Evolutionary conservation across 208 protist genomes (phyloP).

Genomic region (Wallacemonas collosoma): DNA sequence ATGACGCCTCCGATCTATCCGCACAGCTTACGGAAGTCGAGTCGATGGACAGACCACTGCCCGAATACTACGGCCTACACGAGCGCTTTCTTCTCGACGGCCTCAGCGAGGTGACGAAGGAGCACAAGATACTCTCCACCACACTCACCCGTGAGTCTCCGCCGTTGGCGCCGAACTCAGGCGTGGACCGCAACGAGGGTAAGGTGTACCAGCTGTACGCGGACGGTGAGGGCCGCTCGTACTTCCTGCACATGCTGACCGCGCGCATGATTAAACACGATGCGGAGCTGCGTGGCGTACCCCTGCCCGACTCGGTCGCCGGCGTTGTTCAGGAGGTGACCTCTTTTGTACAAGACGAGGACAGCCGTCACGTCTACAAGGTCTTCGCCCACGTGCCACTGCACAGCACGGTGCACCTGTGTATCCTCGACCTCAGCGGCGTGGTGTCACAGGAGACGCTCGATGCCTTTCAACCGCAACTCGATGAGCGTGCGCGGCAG

Average conservation of each 20-base stretch:
- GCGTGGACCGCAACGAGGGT: neutral
- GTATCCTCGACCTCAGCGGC: slow-evolving; percentile 64
- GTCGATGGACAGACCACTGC: slow-evolving; percentile 41
- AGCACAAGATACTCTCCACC: slow-evolving; percentile 35
- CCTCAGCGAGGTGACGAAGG: slow-evolving; percentile 59
- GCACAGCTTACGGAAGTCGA: slow-evolving; percentile 51
- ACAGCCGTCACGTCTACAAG: slow-evolving; percentile 72
- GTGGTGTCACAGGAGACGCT: slow-evolving; percentile 67
- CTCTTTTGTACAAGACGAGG: slow-evolving; percentile 69
- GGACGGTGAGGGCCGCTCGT: slow-evolving; percentile 72
- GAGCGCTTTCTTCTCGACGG: slow-evolving; percentile 49
- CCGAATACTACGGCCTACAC: slow-evolving; percentile 56
- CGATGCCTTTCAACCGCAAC: slow-evolving; percentile 38
- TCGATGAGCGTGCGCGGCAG: slow-evolving; percentile 43
- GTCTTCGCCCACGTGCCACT: slow-evolving; percentile 81
- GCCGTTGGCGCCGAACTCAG: slow-evolving; percentile 29
- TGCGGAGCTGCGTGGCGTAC: slow-evolving; percentile 43
- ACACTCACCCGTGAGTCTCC: slow-evolving; percentile 46
- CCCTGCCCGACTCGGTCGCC: slow-evolving; percentile 49
- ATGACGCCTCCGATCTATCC: slow-evolving; percentile 52
- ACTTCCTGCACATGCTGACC: slow-evolving; percentile 79
- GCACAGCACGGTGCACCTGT: slow-evolving; percentile 76
- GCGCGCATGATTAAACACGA: slow-evolving; percentile 84
- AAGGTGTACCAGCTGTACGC: slow-evolving; percentile 72
- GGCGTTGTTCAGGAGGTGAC: slow-evolving; percentile 65